Conservation (phyloP, 108 stramenopile species). For the Asterionellopsis glacialis region DNA sequence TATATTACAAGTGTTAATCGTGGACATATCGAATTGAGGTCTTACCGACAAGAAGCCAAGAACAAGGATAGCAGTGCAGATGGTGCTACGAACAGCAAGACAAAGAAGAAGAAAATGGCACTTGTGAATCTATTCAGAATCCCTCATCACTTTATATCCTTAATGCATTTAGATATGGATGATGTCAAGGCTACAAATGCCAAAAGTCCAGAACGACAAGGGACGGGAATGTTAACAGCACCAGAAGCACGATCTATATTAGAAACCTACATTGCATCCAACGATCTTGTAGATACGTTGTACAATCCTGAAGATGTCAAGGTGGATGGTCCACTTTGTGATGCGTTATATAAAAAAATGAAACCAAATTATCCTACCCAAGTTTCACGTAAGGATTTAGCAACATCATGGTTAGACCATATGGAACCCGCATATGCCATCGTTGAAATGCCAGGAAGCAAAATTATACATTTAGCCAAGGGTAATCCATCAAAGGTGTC, state of each 20-base stretch:
- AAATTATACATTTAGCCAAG: constrained; percentile 39
- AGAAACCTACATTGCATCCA: constrained; percentile 51
- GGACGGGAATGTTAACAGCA: constrained; percentile 70
- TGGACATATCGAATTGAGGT: constrained; percentile 14
- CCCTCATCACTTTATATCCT: constrained; percentile 42
- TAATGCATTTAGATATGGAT: constrained; percentile 50
- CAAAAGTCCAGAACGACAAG: constrained; percentile 64
- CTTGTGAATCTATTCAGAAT: constrained; percentile 60
- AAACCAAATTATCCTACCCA: constrained; percentile 1
- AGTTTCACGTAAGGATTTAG: constrained; percentile 58
- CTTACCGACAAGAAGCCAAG: too few relatives aligned
- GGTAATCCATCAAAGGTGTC: constrained; percentile 57
- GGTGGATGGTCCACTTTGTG: constrained; percentile 76
- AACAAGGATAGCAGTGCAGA: too few relatives aligned
- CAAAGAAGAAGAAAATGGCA: constrained; percentile 37
- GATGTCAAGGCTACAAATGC: constrained; percentile 72
- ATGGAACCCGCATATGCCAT: constrained; percentile 64
- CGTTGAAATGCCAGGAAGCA: constrained; percentile 75
- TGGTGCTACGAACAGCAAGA: constrained; percentile 13
- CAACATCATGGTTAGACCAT: constrained; percentile 35
- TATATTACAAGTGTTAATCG: constrained; percentile 38
- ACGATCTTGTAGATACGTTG: constrained; percentile 31
- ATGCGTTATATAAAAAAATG: constrained; percentile 64
- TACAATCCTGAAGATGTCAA: constrained; percentile 21
- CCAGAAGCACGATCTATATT: constrained; percentile 63